Base-by-base conservation (phyloP, 163 green algal genomes). In the Volvox carteri region DNA sequence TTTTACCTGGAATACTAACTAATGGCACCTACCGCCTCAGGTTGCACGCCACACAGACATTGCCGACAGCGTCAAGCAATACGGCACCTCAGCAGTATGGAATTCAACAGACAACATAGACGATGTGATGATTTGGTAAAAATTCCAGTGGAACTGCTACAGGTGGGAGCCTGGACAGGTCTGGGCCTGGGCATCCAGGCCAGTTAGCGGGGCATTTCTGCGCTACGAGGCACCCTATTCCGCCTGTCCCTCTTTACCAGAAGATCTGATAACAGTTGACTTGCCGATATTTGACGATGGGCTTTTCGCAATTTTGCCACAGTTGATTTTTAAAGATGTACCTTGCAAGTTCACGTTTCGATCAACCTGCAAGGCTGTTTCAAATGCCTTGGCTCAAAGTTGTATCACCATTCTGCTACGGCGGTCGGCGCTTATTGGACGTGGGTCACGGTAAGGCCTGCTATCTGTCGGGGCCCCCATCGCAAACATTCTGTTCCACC, bases 131-230 rank as follows among this genome's bases (percentile, higher is more conserved):
- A 60, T 46, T 21, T 88, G 12, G 33, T 72, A 33, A 18, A 48
- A 9, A 33, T 88, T 4, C 81, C 81, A 60, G 21, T 73, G 9
- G 81, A 88, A 25, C 37, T 88, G 19, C 28, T 88, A 33, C 81
- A 88, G 67, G 81, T 52, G 39, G 2, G 79, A 12, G 23, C 1
- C 7, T n/a, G n/a, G n/a, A n/a, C n/a, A n/a, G n/a, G n/a, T n/a
- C n/a, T n/a, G n/a, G n/a, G n/a, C n/a, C n/a, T n/a, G n/a, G n/a
- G n/a, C n/a, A n/a, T n/a, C n/a, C n/a, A n/a, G n/a, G n/a, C n/a
- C n/a, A n/a, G n/a, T n/a, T n/a, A n/a, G n/a, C n/a, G n/a, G n/a
- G n/a, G n/a, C n/a, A n/a, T n/a, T n/a, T n/a, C n/a, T n/a, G n/a
- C n/a, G n/a, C n/a, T n/a, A n/a, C n/a, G n/a, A n/a, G n/a, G n/a